Evolutionary conservation across 176 grass and related monocot species (phyloP), one percentile per base, ranked within the genome.

Genomic region (Aegilops speltoides): DNA sequence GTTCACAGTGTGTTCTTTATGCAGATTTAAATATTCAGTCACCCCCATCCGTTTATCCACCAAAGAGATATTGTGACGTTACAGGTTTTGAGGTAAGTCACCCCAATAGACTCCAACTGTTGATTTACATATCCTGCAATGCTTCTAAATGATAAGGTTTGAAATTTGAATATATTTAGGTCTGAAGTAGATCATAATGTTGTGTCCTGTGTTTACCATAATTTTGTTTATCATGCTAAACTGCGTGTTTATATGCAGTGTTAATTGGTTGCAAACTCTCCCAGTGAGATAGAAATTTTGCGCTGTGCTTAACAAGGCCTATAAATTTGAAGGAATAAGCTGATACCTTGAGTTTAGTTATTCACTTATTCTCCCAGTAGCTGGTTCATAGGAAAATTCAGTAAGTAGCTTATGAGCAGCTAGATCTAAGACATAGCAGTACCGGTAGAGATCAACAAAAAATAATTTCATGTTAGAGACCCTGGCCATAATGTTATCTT

Each of bases 31-130:
- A 94, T 82, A 98, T 98, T 19, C 93, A 98, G 73, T 79, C 93
- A 8, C 92, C 96, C n/a, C 96, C 96, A 74, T 98, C 96, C 17
- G 85, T 94, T 85, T 98, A 98, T 62, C 96, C 96, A 66, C 76
- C 93, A 45, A 98, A 98, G 86, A 98, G 95, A 80, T 98, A 94
- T 67, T 98, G 96, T 77, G 96, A 98, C 61, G 88, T 98, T 29
- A 98, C 96, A 81, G 96, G 96, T 71, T 98, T 94, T 89, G 92
- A 96, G 93, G 96, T 98, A 88, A 85, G 36, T 86, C 34, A 87
- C 17, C 64, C 76, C 71, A 31, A 4, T 68, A 15, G 73, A 10
- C 67, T 89, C n/a, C 43, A 38, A n/a, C 14, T 70, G 45, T 79
- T 80, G 57, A 50, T 70, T 65, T 29, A 29, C 7, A 34, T 83